Evolutionary conservation across 2,329 filamentous ascomycete genomes (phyloP).

Genomic region (Colletotrichum australisinense): DNA sequence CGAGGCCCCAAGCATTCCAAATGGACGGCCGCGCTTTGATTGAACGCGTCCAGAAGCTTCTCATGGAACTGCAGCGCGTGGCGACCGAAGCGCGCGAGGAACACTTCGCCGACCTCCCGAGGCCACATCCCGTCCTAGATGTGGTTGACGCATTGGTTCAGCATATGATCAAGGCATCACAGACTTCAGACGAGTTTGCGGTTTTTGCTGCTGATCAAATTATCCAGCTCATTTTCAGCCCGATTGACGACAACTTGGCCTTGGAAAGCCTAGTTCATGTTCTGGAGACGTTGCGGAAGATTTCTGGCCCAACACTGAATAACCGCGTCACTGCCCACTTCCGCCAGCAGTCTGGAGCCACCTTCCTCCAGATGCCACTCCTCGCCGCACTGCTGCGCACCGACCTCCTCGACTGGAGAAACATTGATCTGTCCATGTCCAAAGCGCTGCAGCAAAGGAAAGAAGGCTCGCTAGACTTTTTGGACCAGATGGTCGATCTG

Average conservation of each 20-base stretch:
- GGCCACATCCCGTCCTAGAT: constrained; percentile 70
- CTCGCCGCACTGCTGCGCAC: constrained; percentile 68
- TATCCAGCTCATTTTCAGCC: constrained; percentile 65
- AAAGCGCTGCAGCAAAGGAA: constrained; percentile 79
- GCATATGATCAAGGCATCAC: constrained; percentile 71
- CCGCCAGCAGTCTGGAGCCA: constrained; percentile 65
- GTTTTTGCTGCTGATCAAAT: constrained; percentile 71
- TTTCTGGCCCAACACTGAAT: constrained; percentile 65
- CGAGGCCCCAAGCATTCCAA: constrained; percentile 59
- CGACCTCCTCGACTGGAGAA: constrained; percentile 71
- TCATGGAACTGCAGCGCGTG: constrained; percentile 67
- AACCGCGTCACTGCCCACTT: constrained; percentile 67
- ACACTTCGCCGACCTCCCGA: constrained; percentile 69
- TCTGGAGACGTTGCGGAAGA: constrained; percentile 69
- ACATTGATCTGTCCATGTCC: constrained; percentile 78
- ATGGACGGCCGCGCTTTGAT: constrained; percentile 64
- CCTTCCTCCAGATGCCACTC: constrained; percentile 68
- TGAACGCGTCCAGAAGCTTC: constrained; percentile 68
- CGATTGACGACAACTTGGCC: constrained; percentile 65
- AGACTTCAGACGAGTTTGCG: constrained; percentile 70
- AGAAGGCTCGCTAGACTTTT: constrained; percentile 78
- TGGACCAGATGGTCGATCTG: constrained; percentile 83
- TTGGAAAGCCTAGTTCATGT: constrained; percentile 73
- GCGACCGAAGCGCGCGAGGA: constrained; percentile 66
- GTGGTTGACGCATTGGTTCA: constrained; percentile 71